phyloP scores from a whole-genome alignment of 1,139 yeast species.

The Saccharomycopsis crataegensis region DNA sequence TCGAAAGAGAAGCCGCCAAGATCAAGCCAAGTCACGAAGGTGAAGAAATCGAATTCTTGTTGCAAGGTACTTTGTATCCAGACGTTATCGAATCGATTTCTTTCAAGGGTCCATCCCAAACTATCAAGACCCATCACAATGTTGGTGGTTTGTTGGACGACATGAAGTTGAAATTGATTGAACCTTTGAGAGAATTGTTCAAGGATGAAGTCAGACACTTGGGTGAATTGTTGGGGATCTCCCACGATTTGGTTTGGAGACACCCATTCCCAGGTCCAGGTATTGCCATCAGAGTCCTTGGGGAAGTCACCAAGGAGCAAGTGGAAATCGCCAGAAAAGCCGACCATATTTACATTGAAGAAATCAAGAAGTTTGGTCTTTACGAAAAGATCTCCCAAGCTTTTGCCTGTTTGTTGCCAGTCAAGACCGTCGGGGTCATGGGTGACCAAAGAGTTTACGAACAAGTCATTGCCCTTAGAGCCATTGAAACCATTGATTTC shows the following conservation, averaged over 20 bases:
- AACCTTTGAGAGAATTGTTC: constrained; percentile 96
- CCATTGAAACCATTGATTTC: constrained; percentile 94
- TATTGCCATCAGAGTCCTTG: constrained; percentile 94
- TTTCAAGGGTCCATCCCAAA: constrained; percentile 98
- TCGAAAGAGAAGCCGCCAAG: constrained; percentile 91
- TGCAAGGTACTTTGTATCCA: constrained; percentile 97
- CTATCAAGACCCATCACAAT: constrained; percentile 98
- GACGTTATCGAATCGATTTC: constrained; percentile 98
- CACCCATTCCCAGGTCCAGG: constrained; percentile 99
- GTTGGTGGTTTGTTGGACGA: constrained; percentile 97
- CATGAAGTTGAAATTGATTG: constrained; percentile 96
- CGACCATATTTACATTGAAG: constrained; percentile 91
- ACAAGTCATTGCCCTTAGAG: constrained; percentile 97
- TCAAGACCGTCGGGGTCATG: constrained; percentile 98
- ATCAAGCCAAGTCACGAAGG: constrained; percentile 79
- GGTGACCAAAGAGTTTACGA: constrained; percentile 99
- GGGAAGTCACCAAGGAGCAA: constrained; percentile 90
- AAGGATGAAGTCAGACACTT: constrained; percentile 97
- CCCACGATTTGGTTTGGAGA: constrained; percentile 98
- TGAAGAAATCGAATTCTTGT: constrained; percentile 81
- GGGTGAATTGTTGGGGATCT: constrained; percentile 92
- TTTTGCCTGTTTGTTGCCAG: constrained; percentile 93
- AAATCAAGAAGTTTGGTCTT: constrained; percentile 86
- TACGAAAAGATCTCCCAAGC: constrained; percentile 95
- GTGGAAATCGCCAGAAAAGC: constrained; percentile 97